Evolutionary conservation across 2,329 filamentous ascomycete genomes (phyloP), one percentile per base, ranked within the genome.

Genomic region (Paecilomyces fulvus): DNA sequence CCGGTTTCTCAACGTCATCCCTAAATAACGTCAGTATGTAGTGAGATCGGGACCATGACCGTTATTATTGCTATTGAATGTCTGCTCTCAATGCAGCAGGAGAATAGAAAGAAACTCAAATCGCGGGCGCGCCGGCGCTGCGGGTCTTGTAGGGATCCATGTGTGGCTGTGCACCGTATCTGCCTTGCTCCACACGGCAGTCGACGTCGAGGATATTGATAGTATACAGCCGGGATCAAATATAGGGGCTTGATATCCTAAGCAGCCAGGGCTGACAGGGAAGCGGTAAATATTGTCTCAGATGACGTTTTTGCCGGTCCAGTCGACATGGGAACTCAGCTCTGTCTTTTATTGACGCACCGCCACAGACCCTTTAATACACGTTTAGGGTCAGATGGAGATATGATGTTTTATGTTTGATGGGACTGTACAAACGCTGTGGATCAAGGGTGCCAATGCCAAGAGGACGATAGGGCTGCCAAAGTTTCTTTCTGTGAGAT

Each of bases 141-240:
- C 46, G 46, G 23, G 28, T 50, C 43, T 23, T 20, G 28, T 50
- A 46, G 25, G 37, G 46, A 21, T 55, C 53, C 23, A 50, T 50
- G 23, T 55, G 53, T 55, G 53, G 53, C 53, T 55, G 53, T 55
- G 53, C 53, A 31, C 25, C 17, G 12, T 51, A 30, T 55, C 12
- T 55, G 53, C 46, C 28, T 28, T 55, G 53, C 37, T 48, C 37
- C 37, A 33, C 30, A n/a, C n/a, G 51, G 11, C 51, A 46, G 21
- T 20, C 33, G 33, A 37, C n/a, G 33, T 43, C 37, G 37, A 43
- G 14, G 37, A 43, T 43, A 43, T 43, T 43, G 37, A 43, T 43
- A 43, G 37, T n/a, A 43, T 20, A 43, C 37, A 17, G 20, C n/a
- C 14, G 37, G 37, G 37, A 20, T 43, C 6, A 20, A 43, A 43